Base-by-base conservation (phyloP, 2,329 filamentous ascomycete genomes). In the Alternaria ventricosa region DNA sequence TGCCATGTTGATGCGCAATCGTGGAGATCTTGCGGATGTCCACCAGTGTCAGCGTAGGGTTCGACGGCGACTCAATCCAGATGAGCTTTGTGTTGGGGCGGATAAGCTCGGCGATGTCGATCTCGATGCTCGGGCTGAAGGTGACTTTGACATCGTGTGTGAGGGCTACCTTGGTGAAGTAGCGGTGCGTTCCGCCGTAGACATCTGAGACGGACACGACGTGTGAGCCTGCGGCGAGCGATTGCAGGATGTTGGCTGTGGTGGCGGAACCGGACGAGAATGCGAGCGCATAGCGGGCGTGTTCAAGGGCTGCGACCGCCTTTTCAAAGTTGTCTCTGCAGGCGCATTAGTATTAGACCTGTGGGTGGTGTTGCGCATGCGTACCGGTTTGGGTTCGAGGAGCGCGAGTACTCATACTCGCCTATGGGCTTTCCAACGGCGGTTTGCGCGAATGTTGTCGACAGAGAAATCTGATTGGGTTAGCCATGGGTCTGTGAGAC, bases 121-220 rank as follows among this genome's bases (percentile, higher is more conserved):
- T 85, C 83, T 97, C 95, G 76, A 99, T 96, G 82, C 90, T 90
- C 10, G 94, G 93, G 6, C 94, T 95, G 82, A 99, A 99, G 54
- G 95, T 97, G 66, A 98, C 96, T 73, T 92, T 89, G 58, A 99
- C 93, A 75, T 95, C 93, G 81, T 99, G 96, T 25, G 96, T 94
- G 75, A 93, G 90, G 61, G 96, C 96, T 55, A 98, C 96, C 84
- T 97, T 94, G 70, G 96, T 99, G 86, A 99, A 99, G 86, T 99
- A 99, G 76, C 96, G 88, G 84, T 99, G 96, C 45, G 96, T 99
- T 73, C 96, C 96, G 72, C 96, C 96, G 81, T 99, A 99, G 74
- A 99, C 94, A 80, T 99, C 96, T 49, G 94, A 97, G 51, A 99
- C 93, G 65, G 94, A 97, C 74, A 99, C 90, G 75, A 99, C 93